Evolutionary conservation across 2,329 filamentous ascomycete species (phyloP).

Genomic region (Fusarium nelsonii): DNA sequence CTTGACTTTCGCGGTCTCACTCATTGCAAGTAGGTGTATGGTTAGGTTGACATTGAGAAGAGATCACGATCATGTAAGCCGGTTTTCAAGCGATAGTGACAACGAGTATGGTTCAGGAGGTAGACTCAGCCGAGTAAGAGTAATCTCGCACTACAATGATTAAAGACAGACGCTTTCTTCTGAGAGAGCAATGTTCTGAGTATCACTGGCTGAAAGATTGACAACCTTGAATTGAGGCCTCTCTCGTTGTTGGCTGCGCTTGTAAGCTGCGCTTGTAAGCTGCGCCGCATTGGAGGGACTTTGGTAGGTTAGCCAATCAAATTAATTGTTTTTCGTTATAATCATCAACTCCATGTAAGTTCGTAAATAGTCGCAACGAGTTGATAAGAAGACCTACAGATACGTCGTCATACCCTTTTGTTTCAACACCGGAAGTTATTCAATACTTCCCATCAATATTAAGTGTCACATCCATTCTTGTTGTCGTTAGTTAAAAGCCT

Average conservation of each 20-base stretch:
- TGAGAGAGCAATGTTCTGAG: neutral
- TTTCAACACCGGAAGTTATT: too few relatives aligned
- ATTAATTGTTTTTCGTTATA: neutral
- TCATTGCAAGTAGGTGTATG: slow-evolving; percentile 23
- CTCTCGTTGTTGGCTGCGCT: neutral
- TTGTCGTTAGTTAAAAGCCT: neutral
- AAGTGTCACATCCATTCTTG: neutral
- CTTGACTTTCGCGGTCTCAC: slow-evolving; percentile 17
- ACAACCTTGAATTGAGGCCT: neutral
- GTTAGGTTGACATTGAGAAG: neutral
- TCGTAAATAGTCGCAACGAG: too few relatives aligned
- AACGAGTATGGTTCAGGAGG: neutral
- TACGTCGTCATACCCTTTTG: too few relatives aligned
- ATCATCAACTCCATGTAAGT: neutral
- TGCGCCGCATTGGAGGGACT: neutral
- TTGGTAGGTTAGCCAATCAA: slow-evolving; percentile 19
- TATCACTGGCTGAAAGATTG: neutral
- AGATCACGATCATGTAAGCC: slow-evolving; percentile 14
- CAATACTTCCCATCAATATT: too few relatives aligned
- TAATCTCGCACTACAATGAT: neutral
- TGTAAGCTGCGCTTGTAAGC: neutral
- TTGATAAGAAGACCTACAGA: neutral
- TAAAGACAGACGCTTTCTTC: neutral
- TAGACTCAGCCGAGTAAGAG: neutral
- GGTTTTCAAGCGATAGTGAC: neutral